Conservation (phyloP, 495 filamentous ascomycete species). For the Tuber aestivum region DNA sequence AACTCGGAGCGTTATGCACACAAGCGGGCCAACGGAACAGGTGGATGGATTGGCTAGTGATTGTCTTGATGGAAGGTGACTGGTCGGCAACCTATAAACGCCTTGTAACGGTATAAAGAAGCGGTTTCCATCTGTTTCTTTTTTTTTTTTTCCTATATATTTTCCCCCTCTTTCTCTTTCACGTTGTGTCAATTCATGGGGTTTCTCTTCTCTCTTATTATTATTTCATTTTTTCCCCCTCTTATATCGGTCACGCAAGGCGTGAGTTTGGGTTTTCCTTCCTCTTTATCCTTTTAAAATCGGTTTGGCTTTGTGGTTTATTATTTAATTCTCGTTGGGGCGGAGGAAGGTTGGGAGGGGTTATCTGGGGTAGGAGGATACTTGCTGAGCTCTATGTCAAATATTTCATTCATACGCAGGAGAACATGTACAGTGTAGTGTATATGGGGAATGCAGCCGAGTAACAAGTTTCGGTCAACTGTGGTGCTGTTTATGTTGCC, state of each 20-base stretch:
- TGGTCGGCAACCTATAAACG: not conserved
- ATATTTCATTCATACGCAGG: not conserved
- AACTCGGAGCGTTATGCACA: not conserved
- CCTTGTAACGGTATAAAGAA: slow-evolving; percentile 1
- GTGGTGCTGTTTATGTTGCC: not conserved
- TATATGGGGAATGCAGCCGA: slow-evolving; percentile 1
- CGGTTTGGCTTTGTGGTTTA: not conserved
- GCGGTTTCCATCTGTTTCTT: not conserved
- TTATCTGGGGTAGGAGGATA: not conserved
- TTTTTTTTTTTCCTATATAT: not conserved
- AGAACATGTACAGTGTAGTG: not conserved
- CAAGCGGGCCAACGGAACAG: not conserved
- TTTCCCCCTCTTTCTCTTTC: not conserved
- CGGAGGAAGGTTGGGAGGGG: no score
- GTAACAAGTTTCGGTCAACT: not conserved
- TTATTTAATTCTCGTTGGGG: slow-evolving; percentile 1
- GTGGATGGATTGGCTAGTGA: not conserved
- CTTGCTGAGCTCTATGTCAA: not conserved
- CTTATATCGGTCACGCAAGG: not conserved
- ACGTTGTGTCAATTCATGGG: not conserved
- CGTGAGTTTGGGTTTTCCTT: not conserved
- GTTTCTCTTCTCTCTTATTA: not conserved
- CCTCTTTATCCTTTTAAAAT: not conserved
- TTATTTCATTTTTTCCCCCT: not conserved
- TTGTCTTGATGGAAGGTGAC: not conserved